A percentile compares a stretch with the other conserved stretches of the same genome.
phyloP scores from a whole-genome alignment of 2,329 filamentous ascomycete genomes.

The Furcasterigmium furcatum region DNA sequence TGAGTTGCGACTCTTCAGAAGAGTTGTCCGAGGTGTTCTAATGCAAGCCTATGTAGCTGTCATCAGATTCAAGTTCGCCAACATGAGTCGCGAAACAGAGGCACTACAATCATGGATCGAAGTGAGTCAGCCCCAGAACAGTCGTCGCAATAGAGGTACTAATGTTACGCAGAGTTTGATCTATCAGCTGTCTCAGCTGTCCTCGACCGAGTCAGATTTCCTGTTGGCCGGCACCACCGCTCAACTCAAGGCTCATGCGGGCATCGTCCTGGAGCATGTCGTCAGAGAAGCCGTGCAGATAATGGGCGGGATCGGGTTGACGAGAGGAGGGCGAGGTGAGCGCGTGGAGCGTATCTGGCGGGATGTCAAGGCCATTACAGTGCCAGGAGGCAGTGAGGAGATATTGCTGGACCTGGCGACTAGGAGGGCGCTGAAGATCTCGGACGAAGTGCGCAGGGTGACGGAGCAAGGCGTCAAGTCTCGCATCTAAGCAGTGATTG shows the following conservation, averaged over 20 bases:
- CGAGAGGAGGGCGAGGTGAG: slow-evolving; percentile 12
- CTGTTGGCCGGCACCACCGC: slow-evolving; percentile 17
- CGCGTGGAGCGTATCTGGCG: slow-evolving; percentile 14
- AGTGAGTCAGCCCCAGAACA: neutral
- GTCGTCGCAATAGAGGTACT: neutral
- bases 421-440: slow-evolving; percentile 5
- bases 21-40: too few species aligned
- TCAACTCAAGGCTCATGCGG: slow-evolving; percentile 13
- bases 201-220: slow-evolving; percentile 15
- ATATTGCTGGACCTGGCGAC: slow-evolving; percentile 13
- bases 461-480: neutral
- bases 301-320: slow-evolving; percentile 12
- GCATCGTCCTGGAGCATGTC: slow-evolving; percentile 11
- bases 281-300: slow-evolving; percentile 12
- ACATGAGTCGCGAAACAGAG: slow-evolving; percentile 12
- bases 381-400: slow-evolving; percentile 13
- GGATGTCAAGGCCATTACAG: slow-evolving; percentile 12
- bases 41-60: slow-evolving; percentile 4
- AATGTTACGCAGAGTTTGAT: slow-evolving; percentile 26
- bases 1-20: slow-evolving; percentile 1
- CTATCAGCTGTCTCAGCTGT: slow-evolving; percentile 32
- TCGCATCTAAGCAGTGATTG: neutral
- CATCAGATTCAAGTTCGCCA: slow-evolving; percentile 13
- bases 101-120: slow-evolving; percentile 14
- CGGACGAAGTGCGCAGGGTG: neutral